Evolutionary conservation across 2,329 filamentous ascomycete genomes (phyloP).

Genomic region (Rachicladosporium sp.): DNA sequence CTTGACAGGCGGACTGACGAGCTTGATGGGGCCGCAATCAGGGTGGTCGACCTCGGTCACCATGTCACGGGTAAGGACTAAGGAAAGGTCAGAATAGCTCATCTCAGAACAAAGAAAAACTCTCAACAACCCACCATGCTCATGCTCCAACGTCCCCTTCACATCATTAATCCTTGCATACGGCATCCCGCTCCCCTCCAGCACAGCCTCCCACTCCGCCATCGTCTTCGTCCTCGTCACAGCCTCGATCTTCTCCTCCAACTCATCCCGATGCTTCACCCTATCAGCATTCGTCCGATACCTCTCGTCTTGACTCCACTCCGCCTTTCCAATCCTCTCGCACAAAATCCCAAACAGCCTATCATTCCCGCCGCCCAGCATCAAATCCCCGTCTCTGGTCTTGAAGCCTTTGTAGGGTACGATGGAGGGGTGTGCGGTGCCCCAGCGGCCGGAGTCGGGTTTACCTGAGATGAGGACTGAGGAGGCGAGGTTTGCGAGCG

Average conservation of each 20-base stretch:
- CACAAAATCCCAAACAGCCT: constrained; percentile 49
- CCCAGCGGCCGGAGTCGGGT: constrained; percentile 82
- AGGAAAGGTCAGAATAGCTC: not conserved
- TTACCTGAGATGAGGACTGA: constrained; percentile 80
- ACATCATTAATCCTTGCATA: constrained; percentile 94
- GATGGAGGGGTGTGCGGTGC: constrained; percentile 95
- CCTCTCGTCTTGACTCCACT: constrained; percentile 45
- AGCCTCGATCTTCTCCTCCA: constrained; percentile 69
- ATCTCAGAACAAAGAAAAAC: not conserved
- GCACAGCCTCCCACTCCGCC: constrained; percentile 69
- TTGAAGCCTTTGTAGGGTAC: constrained; percentile 83
- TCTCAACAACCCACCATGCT: constrained; percentile 46
- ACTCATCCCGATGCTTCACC: constrained; percentile 56
- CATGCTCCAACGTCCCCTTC: constrained; percentile 67
- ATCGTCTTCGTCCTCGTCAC: constrained; percentile 69
- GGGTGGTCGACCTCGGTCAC: constrained; percentile 76
- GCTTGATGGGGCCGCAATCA: constrained; percentile 69
- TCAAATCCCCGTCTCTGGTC: constrained; percentile 49
- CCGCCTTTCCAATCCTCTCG: constrained; percentile 42
- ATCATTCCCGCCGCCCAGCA: constrained; percentile 54
- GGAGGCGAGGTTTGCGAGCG: constrained; percentile 87
- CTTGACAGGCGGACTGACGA: constrained; percentile 92
- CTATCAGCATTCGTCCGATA: constrained; percentile 48
- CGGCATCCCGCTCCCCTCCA: constrained; percentile 87
- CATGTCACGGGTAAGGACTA: constrained; percentile 68